These are phyloP conservation scores for Aspergillus proliferans DNA, from an alignment of 2,329 filamentous ascomycete species.

Conservation along the genomic window DNA sequence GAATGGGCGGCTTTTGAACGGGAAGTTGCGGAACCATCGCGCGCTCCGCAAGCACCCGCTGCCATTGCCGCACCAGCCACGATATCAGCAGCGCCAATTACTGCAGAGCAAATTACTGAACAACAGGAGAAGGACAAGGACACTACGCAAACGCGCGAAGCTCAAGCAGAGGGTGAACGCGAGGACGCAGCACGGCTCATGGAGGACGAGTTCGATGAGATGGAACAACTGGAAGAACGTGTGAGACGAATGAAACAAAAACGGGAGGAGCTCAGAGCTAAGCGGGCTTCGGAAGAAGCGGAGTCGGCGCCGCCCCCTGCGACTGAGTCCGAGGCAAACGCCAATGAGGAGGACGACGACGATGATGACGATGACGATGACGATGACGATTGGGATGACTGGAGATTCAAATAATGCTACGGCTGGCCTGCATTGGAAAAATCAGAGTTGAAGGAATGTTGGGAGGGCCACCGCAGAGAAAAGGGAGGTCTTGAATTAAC, in stretches of 20 bases:
- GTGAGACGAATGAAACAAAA: slow-evolving; percentile 64
- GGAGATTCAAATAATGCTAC: slow-evolving; percentile 31
- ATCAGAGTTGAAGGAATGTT: slow-evolving; percentile 9
- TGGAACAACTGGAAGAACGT: slow-evolving; percentile 70
- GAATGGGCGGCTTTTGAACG: slow-evolving; percentile 86
- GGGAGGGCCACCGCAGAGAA: slow-evolving; percentile 18
- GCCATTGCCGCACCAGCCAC: slow-evolving; percentile 45
- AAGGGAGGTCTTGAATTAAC: slow-evolving; percentile 19
- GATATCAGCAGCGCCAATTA: slow-evolving; percentile 64
- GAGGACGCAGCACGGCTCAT: slow-evolving; percentile 69
- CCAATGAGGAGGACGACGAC: slow-evolving; percentile 23
- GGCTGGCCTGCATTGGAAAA: not conserved
- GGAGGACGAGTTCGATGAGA: slow-evolving; percentile 74
- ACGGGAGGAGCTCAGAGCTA: slow-evolving; percentile 59
- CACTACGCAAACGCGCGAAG: slow-evolving; percentile 43
- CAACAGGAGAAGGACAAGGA: slow-evolving; percentile 45
- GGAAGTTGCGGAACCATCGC: slow-evolving; percentile 57
- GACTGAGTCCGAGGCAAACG: slow-evolving; percentile 33
- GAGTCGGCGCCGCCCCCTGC: slow-evolving; percentile 20
- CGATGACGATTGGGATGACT: slow-evolving; percentile 43
- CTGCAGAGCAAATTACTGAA: slow-evolving; percentile 56
- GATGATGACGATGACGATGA: slow-evolving; percentile 48
- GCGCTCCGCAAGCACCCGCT: slow-evolving; percentile 24
- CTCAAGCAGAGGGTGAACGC: slow-evolving; percentile 59
- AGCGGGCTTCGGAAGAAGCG: slow-evolving; percentile 19